Evolutionary conservation across 2,329 filamentous ascomycete genomes (phyloP).

Genomic region (Fusarium concolor): DNA sequence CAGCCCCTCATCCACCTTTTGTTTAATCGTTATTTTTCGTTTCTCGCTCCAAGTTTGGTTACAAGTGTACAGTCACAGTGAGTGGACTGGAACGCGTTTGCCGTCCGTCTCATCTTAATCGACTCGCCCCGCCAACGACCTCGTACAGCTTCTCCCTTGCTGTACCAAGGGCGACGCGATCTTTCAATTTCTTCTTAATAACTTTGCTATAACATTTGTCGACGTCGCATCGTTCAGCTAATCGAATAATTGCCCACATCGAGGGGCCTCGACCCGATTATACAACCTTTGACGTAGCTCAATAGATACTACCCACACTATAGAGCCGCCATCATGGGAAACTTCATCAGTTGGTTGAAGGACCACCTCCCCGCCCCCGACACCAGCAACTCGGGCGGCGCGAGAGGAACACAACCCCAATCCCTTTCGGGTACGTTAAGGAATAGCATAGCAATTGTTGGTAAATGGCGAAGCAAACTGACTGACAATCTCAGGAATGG

Average conservation of each 20-base stretch:
- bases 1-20: not conserved
- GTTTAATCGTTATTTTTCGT: slow-evolving; percentile 3
- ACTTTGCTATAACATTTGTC: not conserved
- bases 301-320: not conserved
- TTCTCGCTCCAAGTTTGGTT: slow-evolving; percentile 14
- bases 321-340: slow-evolving; percentile 49
- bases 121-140: slow-evolving; percentile 24
- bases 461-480: slow-evolving; percentile 3
- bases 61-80: slow-evolving; percentile 2
- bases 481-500: slow-evolving; percentile 49
- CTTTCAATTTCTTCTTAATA: slow-evolving; percentile 23
- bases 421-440: slow-evolving; percentile 51
- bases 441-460: too few relatives aligned
- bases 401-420: slow-evolving; percentile 44
- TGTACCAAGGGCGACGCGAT: slow-evolving; percentile 1
- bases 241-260: slow-evolving; percentile 14
- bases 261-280: slow-evolving; percentile 19
- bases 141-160: slow-evolving; percentile 3
- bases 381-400: slow-evolving; percentile 39
- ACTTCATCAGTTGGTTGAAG: slow-evolving; percentile 55
- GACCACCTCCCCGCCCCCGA: slow-evolving; percentile 44
- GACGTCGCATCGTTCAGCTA: slow-evolving; percentile 2
- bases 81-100: slow-evolving; percentile 22
- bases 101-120: slow-evolving; percentile 32
- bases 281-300: slow-evolving; percentile 3